Conservation (phyloP, 2,329 filamentous ascomycete genomes). For the Trichoderma cornu-damae region DNA sequence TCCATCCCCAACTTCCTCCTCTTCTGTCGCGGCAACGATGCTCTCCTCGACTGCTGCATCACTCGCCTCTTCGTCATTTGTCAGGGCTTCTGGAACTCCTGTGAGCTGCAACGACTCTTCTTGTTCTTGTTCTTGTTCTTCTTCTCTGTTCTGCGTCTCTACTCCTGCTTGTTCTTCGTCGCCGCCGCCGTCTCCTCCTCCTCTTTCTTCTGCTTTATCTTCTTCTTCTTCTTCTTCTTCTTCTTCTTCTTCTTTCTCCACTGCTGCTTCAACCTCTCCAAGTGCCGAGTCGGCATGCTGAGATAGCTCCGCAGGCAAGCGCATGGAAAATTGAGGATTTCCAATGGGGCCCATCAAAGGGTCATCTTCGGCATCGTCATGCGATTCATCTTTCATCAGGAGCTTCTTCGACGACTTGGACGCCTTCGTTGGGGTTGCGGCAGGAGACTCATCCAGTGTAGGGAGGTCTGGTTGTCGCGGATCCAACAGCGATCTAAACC, state of each 20-base stretch:
- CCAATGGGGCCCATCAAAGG: slow-evolving; percentile 33
- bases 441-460: slow-evolving; percentile 29
- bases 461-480: slow-evolving; percentile 23
- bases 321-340: slow-evolving; percentile 41
- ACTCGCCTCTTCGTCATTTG: slow-evolving; percentile 12
- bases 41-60: slow-evolving; percentile 21
- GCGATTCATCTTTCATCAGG: slow-evolving; percentile 32
- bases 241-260: background rate
- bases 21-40: slow-evolving; percentile 2
- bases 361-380: slow-evolving; percentile 29
- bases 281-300: slow-evolving; percentile 38
- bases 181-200: slow-evolving; percentile 23
- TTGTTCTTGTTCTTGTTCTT: slow-evolving; percentile 6
- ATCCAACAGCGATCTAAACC: slow-evolving; percentile 33
- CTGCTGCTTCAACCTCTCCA: background rate
- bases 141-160: slow-evolving; percentile 27
- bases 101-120: background rate
- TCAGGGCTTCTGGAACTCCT: slow-evolving; percentile 7
- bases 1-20: slow-evolving; percentile 13
- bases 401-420: slow-evolving; percentile 36
- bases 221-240: background rate
- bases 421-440: slow-evolving; percentile 28
- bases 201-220: slow-evolving; percentile 22
- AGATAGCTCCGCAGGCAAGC: slow-evolving; percentile 42
- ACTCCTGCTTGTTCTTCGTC: slow-evolving; percentile 1